Conservation (phyloP, 441 rosid genomes). For the Eruca vesicaria region DNA sequence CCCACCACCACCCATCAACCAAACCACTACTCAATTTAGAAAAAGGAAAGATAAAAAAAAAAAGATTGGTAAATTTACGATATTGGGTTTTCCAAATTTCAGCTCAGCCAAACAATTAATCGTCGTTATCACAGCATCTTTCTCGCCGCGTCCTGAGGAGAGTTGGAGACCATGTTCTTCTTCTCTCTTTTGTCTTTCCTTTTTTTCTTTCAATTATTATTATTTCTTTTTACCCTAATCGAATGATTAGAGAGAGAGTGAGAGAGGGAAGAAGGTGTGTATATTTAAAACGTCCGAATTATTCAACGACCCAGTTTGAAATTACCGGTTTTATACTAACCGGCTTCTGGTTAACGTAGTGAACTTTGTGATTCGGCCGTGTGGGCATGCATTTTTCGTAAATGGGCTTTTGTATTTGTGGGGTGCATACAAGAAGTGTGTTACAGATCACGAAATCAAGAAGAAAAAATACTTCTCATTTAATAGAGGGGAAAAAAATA, state of each 20-base stretch:
- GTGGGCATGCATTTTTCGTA: neutral
- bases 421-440: neutral
- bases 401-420: neutral
- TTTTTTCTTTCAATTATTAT: neutral
- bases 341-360: neutral
- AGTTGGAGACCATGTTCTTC: neutral
- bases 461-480: too few relatives aligned
- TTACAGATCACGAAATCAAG: neutral
- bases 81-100: neutral
- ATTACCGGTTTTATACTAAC: neutral
- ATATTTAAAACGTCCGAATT: neutral
- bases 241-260: neutral
- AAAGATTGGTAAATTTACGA: neutral
- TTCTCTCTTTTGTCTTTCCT: neutral
- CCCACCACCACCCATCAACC: neutral
- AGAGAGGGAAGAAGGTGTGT: neutral
- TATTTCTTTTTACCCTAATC: neutral
- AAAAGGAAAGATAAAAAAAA: neutral
- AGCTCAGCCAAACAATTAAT: neutral
- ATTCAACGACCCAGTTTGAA: slow-evolving; percentile 3
- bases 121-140: neutral
- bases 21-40: neutral
- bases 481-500: too few relatives aligned
- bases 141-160: neutral
- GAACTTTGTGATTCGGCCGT: neutral